phyloP scores from a whole-genome alignment of 208 protist genomes.

The Borovskyia barvae region DNA sequence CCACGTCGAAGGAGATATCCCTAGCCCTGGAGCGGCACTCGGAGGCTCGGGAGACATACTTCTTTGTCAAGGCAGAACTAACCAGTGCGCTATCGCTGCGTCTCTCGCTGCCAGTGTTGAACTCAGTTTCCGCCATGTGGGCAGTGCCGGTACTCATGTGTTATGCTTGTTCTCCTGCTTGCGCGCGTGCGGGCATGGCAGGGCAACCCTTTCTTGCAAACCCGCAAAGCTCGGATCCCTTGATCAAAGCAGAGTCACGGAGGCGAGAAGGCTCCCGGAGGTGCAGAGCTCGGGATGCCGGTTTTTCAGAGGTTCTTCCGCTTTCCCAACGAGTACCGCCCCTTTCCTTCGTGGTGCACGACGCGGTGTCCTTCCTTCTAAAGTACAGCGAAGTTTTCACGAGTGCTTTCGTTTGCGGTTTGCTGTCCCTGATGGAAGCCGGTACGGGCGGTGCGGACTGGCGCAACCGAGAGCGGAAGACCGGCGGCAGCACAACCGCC shows the following conservation, averaged over 20 bases:
- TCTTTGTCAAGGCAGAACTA: conserved; percentile 45
- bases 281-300: no score
- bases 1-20: conserved; percentile 28
- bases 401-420: conserved; percentile 44
- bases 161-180: neutral
- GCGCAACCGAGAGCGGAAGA: neutral
- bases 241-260: no score
- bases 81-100: conserved; percentile 37
- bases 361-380: conserved; percentile 7
- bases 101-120: conserved; percentile 34
- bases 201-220: no score
- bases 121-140: conserved; percentile 13
- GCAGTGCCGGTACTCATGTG: conserved; percentile 17
- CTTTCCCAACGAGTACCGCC: no score
- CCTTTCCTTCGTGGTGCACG: conserved; percentile 16
- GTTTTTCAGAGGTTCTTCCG: no score
- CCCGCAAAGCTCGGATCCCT: no score
- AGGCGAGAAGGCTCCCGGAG: no score
- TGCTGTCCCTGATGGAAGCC: conserved; percentile 30
- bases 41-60: conserved; percentile 43
- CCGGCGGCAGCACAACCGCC: neutral
- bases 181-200: no score
- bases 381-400: conserved; percentile 51
- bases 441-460: neutral
- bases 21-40: conserved; percentile 32